Evolutionary conservation across 352 stramenopile species (phyloP).

Genomic region (Peronospora tabacina): DNA sequence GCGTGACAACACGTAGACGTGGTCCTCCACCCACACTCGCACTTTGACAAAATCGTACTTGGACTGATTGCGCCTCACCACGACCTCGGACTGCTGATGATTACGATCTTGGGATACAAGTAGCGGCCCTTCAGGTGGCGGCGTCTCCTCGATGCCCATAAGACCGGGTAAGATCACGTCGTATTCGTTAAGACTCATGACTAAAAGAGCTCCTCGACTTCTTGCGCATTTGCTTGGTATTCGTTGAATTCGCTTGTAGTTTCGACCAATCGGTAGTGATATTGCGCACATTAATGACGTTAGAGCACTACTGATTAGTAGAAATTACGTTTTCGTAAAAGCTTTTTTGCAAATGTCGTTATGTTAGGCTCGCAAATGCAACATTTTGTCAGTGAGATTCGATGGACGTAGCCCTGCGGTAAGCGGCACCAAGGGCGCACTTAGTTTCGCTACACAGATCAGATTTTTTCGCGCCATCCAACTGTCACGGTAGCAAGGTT

Average conservation of each 20-base stretch:
- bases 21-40: conserved; percentile 84
- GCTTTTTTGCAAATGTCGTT: conserved; percentile 3
- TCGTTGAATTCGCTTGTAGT: background rate
- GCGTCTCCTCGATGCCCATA: conserved; percentile 29
- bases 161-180: conserved; percentile 18
- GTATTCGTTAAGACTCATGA: conserved; percentile 1
- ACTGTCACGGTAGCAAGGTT: conserved; percentile 19
- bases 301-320: too few relatives aligned
- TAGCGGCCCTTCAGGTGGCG: conserved; percentile 23
- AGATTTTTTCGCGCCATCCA: conserved; percentile 37
- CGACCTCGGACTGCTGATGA: conserved; percentile 35
- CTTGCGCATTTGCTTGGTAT: background rate
- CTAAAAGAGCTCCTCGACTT: background rate
- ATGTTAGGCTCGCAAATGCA: conserved; percentile 2
- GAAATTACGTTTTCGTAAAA: too few relatives aligned
- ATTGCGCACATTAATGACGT: background rate
- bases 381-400: conserved; percentile 8
- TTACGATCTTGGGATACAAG: conserved; percentile 28
- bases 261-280: background rate
- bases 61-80: conserved; percentile 77
- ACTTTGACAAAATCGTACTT: conserved; percentile 90
- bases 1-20: conserved; percentile 84
- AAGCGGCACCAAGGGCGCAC: conserved; percentile 46
- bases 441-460: conserved; percentile 65
- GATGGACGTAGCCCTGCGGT: conserved; percentile 27